Base-by-base conservation (phyloP, 805 yeast species). In the Starmerella vaccinii region DNA sequence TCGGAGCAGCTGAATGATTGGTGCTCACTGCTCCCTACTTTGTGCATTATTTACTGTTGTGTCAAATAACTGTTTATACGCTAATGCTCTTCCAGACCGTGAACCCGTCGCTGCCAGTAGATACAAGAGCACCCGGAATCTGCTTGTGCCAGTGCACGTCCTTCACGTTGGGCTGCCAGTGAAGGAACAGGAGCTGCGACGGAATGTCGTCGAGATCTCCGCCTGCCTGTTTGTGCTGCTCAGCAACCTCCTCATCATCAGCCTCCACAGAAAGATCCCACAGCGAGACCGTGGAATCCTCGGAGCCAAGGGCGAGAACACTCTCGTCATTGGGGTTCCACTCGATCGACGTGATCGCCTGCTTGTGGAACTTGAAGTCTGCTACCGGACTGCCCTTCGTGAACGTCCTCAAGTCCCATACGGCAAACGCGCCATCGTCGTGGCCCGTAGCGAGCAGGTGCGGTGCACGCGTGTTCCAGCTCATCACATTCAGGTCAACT, bases 261-360 rank as follows among this genome's bases (percentile, higher is more conserved):
- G 97, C 97, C 71, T 92, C 98, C 15, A 92, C 98, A 12, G 97
- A 90, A 65, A 92, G 75, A 71, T 92, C 98, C 98, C 98, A 92
- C 58, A 92, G 71, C 1, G 97, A 88, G 8, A 92, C 97, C 5
- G 97, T 92, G 66, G 88, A 88, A 68, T 92, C 98, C 65, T 89
- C 97, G 0, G 95, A 85, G 3, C 94, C 88, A 16, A 90, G 97
- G 1, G 97, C 97, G 49, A 92, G 77, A 55, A 89, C 87, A 0
- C 96, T 86, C 68, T 92, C 98, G 65, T 92, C 98, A 57, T 82
- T 72, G 46, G 97, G 98, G 65, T 89, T 89, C 75, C 90, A 92
- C 55, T 90, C 82, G 57, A 92, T 87, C 5, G 96, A 82, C 1
- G 98, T 92, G 61, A 92, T 77, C 23, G 98, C 83, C 41, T 90